A percentile compares a stretch with the other conserved stretches of the same genome.
phyloP scores from a whole-genome alignment of 164 flowering plant species.

The Chimonanthus salicifolius region DNA sequence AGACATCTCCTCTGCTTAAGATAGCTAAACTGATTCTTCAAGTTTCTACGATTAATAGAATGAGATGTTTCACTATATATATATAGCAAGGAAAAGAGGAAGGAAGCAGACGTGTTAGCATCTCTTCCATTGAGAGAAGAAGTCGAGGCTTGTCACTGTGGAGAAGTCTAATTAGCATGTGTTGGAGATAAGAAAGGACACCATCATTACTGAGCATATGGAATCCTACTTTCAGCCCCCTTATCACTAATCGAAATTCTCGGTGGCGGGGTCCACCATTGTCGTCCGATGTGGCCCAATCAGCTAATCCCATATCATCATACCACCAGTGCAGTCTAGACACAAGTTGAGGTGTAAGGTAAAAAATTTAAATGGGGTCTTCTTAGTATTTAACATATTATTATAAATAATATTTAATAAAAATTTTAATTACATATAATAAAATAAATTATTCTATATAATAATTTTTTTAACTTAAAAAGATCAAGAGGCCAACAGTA shows the following conservation, averaged over 20 bases:
- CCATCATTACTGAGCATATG: neutral
- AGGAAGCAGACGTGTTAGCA: neutral
- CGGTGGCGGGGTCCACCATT: neutral
- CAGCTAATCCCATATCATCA: neutral
- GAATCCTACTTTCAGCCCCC: constrained; percentile 5
- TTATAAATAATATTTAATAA: too few relatives aligned
- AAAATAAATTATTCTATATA: too few relatives aligned
- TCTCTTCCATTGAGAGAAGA: neutral
- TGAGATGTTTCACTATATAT: neutral
- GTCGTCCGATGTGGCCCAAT: neutral
- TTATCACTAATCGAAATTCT: neutral
- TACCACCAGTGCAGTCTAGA: too few relatives aligned
- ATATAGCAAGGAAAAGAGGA: constrained; percentile 1
- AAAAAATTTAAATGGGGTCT: too few relatives aligned
- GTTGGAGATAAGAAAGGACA: neutral
- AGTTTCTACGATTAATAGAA: neutral
- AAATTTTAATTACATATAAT: too few relatives aligned
- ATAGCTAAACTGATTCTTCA: neutral
- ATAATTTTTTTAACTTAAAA: too few relatives aligned
- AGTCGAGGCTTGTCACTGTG: neutral
- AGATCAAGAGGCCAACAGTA: too few relatives aligned
- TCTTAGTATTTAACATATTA: too few relatives aligned
- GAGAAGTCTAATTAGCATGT: neutral
- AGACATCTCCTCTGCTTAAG: neutral
- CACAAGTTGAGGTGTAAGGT: too few relatives aligned